These are phyloP conservation scores for Penicillium sp. DNA, from an alignment of 2,329 filamentous ascomycete species.

Conservation along the genomic window DNA sequence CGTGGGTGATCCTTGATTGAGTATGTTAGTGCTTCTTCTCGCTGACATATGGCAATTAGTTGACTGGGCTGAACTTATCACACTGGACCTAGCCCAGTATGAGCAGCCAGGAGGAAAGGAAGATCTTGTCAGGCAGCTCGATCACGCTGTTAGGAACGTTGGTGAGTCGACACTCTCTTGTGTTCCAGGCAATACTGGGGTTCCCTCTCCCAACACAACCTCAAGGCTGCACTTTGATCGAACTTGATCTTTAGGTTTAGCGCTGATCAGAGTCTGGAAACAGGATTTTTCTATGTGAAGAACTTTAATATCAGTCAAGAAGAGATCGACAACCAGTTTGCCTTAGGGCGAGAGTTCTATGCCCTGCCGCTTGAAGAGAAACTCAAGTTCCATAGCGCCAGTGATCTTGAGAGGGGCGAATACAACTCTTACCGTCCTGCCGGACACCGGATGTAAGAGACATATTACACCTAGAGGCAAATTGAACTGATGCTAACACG, in stretches of 20 bases:
- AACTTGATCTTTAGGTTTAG: neutral
- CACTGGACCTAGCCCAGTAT: slow-evolving; percentile 56
- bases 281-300: slow-evolving; percentile 61
- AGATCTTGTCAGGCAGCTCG: slow-evolving; percentile 52
- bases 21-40: slow-evolving; percentile 1
- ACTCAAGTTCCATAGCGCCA: slow-evolving; percentile 49
- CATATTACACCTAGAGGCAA: neutral
- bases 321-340: slow-evolving; percentile 59
- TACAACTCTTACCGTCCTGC: slow-evolving; percentile 58
- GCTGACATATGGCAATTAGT: slow-evolving; percentile 28
- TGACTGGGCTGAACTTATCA: slow-evolving; percentile 56
- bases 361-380: slow-evolving; percentile 57
- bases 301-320: slow-evolving; percentile 62
- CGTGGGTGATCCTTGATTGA: slow-evolving; percentile 10
- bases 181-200: too few relatives aligned
- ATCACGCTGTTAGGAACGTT: slow-evolving; percentile 52
- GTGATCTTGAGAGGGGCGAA: slow-evolving; percentile 50
- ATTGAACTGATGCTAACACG: slow-evolving; percentile 1
- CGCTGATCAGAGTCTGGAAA: slow-evolving; percentile 17
- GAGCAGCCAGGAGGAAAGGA: slow-evolving; percentile 55
- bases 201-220: neutral
- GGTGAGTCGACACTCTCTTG: slow-evolving; percentile 17
- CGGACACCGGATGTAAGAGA: slow-evolving; percentile 37
- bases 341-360: slow-evolving; percentile 59
- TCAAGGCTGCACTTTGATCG: neutral